Evolutionary conservation across 179 eudicot species (phyloP).

Genomic region (Silene coronaria): DNA sequence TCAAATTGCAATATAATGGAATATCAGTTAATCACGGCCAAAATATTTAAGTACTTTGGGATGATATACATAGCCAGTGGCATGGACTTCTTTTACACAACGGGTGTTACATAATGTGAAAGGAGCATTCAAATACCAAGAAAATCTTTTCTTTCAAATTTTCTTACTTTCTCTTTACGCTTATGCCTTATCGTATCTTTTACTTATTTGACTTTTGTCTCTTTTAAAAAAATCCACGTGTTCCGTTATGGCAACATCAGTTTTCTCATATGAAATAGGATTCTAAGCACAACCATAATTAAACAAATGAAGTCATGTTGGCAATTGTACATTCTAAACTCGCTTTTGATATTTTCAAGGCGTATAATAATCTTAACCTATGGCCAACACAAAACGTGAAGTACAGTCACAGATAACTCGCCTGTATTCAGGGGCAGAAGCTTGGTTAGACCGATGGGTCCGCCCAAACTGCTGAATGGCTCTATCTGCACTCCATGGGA

Average conservation of each 20-base stretch:
- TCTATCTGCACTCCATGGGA: constrained; percentile 99
- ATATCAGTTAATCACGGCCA: too few species aligned
- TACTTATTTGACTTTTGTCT: too few species aligned
- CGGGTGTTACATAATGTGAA: too few species aligned
- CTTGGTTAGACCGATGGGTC: constrained; percentile 98
- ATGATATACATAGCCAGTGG: too few species aligned
- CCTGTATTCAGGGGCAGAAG: constrained; percentile 99
- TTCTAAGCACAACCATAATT: background rate
- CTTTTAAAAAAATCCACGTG: too few species aligned
- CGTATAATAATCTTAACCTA: background rate
- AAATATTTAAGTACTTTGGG: too few species aligned
- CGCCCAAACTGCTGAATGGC: constrained; percentile 99
- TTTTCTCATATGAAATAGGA: background rate
- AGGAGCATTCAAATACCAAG: too few species aligned
- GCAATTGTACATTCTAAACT: background rate
- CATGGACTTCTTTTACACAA: too few species aligned
- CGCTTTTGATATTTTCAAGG: background rate
- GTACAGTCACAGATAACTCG: constrained; percentile 12
- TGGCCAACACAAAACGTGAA: background rate
- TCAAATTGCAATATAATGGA: too few species aligned
- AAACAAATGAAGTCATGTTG: background rate
- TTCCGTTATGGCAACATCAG: background rate
- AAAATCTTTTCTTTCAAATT: too few species aligned
- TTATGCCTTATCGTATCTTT: too few species aligned
- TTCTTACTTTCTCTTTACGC: too few species aligned